A percentile compares a stretch with the other conserved stretches of the same genome.
phyloP scores from a whole-genome alignment of 148 eudicot genomes.

The Rhododendron henanense region DNA sequence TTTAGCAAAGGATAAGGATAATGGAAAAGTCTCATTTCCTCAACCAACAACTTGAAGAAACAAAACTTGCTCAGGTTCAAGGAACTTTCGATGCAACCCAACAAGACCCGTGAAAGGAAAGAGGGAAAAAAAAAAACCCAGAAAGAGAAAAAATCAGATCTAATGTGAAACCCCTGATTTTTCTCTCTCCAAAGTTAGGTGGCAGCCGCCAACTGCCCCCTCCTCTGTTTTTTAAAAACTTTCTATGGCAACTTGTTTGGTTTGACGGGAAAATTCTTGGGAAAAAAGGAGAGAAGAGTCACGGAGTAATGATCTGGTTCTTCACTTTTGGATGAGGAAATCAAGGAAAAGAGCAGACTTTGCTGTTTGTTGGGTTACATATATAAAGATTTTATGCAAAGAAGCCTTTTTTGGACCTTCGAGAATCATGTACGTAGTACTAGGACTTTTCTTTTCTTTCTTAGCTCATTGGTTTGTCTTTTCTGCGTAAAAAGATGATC shows the following conservation, averaged over 20 bases:
- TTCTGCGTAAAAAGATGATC: not conserved
- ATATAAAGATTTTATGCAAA: not conserved
- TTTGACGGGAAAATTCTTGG: slow-evolving; percentile 1
- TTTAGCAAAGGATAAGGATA: not conserved
- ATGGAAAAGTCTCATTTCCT: not conserved
- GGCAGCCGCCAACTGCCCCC: slow-evolving; percentile 21
- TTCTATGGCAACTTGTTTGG: not conserved
- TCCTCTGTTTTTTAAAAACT: not conserved
- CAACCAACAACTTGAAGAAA: not conserved
- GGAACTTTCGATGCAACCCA: not conserved
- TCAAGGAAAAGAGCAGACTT: not conserved
- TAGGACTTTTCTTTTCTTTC: not conserved
- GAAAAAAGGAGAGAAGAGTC: not conserved
- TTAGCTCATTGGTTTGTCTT: not conserved
- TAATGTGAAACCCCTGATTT: slow-evolving; percentile 27
- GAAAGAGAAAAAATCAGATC: slow-evolving; percentile 16
- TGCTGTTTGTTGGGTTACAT: not conserved
- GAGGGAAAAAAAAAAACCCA: not conserved
- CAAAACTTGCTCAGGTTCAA: slow-evolving; percentile 1
- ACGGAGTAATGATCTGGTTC: not conserved
- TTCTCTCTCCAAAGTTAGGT: slow-evolving; percentile 18
- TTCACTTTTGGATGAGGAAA: not conserved
- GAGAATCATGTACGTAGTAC: not conserved
- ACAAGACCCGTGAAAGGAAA: not conserved
- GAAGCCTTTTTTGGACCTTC: slow-evolving; percentile 1